phyloP scores from a whole-genome alignment of 768 basidiomycete genomes.

The Dentipellis sp. region DNA sequence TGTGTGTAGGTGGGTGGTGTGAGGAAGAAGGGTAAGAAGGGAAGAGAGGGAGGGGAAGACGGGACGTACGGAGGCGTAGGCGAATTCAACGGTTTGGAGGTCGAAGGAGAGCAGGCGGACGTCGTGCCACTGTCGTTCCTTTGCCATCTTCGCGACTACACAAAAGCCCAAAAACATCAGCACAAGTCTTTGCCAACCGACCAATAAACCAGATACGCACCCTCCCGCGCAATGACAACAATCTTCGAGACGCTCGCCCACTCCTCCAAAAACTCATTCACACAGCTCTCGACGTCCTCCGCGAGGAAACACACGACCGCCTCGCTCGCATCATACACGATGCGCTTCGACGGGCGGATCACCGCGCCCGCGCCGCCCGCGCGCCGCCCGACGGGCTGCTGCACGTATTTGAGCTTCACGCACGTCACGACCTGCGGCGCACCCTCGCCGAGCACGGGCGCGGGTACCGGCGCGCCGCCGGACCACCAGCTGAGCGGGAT shows the following conservation, averaged over 20 bases:
- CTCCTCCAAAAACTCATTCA: slow-evolving; percentile 85
- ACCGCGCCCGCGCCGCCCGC: slow-evolving; percentile 38
- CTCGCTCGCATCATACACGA: slow-evolving; percentile 83
- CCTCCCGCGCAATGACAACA: slow-evolving; percentile 87
- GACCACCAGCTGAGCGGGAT: slow-evolving; percentile 92
- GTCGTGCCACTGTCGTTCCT: slow-evolving; percentile 60
- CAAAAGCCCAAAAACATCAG: neutral
- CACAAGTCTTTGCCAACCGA: neutral
- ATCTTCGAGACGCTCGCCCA: slow-evolving; percentile 92
- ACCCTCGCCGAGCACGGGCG: neutral
- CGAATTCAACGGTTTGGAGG: slow-evolving; percentile 85
- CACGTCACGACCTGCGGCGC: slow-evolving; percentile 66
- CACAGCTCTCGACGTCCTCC: slow-evolving; percentile 79
- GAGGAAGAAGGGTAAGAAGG: neutral
- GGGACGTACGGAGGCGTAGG: slow-evolving; percentile 51
- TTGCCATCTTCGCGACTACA: slow-evolving; percentile 76
- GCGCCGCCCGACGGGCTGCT: slow-evolving; percentile 70
- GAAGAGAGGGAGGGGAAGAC: neutral
- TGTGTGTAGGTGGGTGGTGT: slow-evolving; percentile 17
- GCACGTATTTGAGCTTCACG: slow-evolving; percentile 85
- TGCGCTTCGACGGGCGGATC: slow-evolving; percentile 78
- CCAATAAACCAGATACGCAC: slow-evolving; percentile 28
- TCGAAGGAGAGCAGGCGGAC: slow-evolving; percentile 85
- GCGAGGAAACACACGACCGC: slow-evolving; percentile 87
- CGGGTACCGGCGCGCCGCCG: neutral